Base-by-base conservation (phyloP, 768 basidiomycete genomes). In the Crepidotus variabilis region DNA sequence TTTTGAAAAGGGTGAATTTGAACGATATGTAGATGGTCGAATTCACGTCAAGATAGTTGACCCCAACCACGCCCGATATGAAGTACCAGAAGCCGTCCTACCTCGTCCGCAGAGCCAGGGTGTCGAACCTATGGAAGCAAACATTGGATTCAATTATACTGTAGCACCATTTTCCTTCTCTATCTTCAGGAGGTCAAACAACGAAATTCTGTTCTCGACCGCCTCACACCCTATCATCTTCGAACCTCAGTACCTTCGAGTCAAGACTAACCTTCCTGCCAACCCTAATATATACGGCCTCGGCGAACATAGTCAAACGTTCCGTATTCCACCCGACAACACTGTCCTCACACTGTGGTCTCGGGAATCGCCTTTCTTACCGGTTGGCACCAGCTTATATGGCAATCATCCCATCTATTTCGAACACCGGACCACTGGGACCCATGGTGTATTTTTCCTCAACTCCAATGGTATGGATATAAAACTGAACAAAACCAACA, bases 401-500 rank as follows among this genome's bases (percentile, higher is more conserved):
- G 83, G 87, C 2, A 84, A 81, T 59, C 88, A 90, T 63, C 87
- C 88, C 0, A 71, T 89, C 47, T 90, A 88, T 69, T 82, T 86
- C 47, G 87, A 90, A 58, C 86, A 89, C 56, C 78, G 88, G 46
- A 67, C 73, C 10, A 81, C 80, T 0, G 84, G 83, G 6, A 86
- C 86, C 1, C 87, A 89, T 69, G 88, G 81, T 11, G 87, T 90
- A 24, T 81, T 88, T 64, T 66, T 90, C 0, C 76, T 86, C 54
- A 88, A 82, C 65, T 83, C 86, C 9, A 83, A 87, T 60, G 88
- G 88, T 0, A 89, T 90, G 86, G 88, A 91, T 59, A 74, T 91
- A 72, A 88, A 88, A 64, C 71, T 89, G 54, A 78, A 76, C 24
- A 72, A 77, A 46, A 69, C 71, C n/a, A 60, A 64, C 22, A 66